Evolutionary conservation across 495 filamentous ascomycete species (phyloP).

Genomic region (Thermothielavioides terrestris): DNA sequence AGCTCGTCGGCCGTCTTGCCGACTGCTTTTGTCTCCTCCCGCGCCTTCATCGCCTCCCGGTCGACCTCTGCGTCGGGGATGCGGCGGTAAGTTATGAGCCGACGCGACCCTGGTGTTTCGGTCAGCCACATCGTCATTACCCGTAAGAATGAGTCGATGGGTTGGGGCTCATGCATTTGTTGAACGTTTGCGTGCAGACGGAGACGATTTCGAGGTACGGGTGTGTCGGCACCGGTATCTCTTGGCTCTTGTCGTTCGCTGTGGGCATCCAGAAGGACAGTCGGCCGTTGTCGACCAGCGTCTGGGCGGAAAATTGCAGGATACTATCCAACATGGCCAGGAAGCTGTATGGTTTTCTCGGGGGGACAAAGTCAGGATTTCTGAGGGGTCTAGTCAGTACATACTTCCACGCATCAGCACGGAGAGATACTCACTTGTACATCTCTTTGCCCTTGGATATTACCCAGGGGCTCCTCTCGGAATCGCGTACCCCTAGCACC

Average conservation of each 20-base stretch:
- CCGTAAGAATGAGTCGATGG: neutral
- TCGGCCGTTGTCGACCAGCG: slow-evolving; percentile 74
- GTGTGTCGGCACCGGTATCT: slow-evolving; percentile 70
- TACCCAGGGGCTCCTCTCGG: slow-evolving; percentile 50
- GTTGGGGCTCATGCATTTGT: slow-evolving; percentile 56
- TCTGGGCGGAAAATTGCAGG: slow-evolving; percentile 65
- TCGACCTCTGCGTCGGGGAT: slow-evolving; percentile 53
- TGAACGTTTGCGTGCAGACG: slow-evolving; percentile 78
- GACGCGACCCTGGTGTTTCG: slow-evolving; percentile 86
- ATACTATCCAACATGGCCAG: slow-evolving; percentile 82
- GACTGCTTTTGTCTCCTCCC: slow-evolving; percentile 23
- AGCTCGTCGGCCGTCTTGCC: slow-evolving; percentile 61
- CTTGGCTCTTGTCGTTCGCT: slow-evolving; percentile 63
- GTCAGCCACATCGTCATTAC: no score
- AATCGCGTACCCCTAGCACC: slow-evolving; percentile 70
- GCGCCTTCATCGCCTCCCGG: slow-evolving; percentile 25
- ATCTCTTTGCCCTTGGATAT: slow-evolving; percentile 60
- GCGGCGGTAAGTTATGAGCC: slow-evolving; percentile 76
- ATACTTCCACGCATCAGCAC: neutral
- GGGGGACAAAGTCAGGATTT: slow-evolving; percentile 70
- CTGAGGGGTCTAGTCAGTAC: slow-evolving; percentile 30
- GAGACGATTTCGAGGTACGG: slow-evolving; percentile 65
- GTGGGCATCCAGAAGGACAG: slow-evolving; percentile 97
- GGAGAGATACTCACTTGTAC: slow-evolving; percentile 49
- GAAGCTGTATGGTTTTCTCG: slow-evolving; percentile 87